Base-by-base conservation (phyloP, 2,329 filamentous ascomycete genomes). In the Plenodomus lindquistii region DNA sequence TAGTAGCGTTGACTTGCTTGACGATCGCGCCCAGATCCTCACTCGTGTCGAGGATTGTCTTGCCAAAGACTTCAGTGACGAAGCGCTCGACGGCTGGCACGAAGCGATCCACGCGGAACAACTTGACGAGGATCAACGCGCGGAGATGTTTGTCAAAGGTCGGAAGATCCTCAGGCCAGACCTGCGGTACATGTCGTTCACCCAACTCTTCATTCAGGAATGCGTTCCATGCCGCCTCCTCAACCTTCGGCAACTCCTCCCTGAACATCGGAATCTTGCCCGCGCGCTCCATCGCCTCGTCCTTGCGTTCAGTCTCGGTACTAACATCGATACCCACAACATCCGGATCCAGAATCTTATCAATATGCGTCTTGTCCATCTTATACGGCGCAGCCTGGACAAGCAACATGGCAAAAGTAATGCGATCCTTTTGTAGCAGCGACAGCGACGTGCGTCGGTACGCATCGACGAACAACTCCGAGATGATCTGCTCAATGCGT, bases 311-410 rank as follows among this genome's bases (percentile, higher is more conserved):
- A 3, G 76, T 72, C 44, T 87, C 79, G 0, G 85, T 89, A 0
- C 89, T 96, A 20, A 96, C 77, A 70, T 97, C 93, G 36, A 83
- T 82, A 49, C 89, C 91, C 54, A 87, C 81, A 29, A 95, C 76
- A 42, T 84, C 83, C 41, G 87, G 83, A 65, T 96, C 92, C 3
- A 99, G 81, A 36, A 99, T 86, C 24, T 85, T 80, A 64, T 99
- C 95, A 57, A 99, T 88, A 52, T 96, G 79, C 11, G 81, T 80
- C 78, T 92, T 94, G 71, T 99, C 91, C 88, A 97, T 96, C 63
- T 89, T 85, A 77, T 93, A 96, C 0, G 94, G 94, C n/a, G 93
- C 89, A 4, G 93, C 94, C 74, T 97, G 94, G 6, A 92, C 91
- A 37, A 99, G 85, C 42, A 99, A 84, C 83, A 99, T 93, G 22